These are phyloP conservation scores for Xylaria sp. DNA, from an alignment of 2,329 filamentous ascomycete species.

Conservation along the genomic window DNA sequence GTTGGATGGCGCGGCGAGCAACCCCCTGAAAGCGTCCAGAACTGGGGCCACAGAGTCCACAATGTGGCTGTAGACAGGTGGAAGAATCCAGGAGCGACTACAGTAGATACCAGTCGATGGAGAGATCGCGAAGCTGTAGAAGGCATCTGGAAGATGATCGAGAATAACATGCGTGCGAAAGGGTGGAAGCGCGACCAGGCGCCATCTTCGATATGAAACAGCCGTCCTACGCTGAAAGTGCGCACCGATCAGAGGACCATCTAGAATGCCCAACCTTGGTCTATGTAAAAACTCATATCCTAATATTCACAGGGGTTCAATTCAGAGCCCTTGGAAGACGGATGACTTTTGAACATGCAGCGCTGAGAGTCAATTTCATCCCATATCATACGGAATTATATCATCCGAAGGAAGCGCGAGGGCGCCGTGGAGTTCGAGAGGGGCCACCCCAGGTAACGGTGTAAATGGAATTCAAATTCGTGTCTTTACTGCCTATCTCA, in stretches of 20 bases:
- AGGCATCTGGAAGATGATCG: constrained; percentile 87
- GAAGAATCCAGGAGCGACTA: constrained; percentile 56
- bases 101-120: constrained; percentile 67
- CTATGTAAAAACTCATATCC: not conserved
- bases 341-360: not conserved
- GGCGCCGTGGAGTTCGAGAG: constrained; percentile 19
- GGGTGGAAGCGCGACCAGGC: constrained; percentile 81
- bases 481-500: not conserved
- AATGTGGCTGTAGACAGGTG: constrained; percentile 85
- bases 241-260: not conserved
- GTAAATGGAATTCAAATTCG: constrained; percentile 6
- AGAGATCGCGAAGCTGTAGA: constrained; percentile 93
- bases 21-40: constrained; percentile 75
- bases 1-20: constrained; percentile 90
- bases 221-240: not conserved
- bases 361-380: not conserved
- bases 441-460: constrained; percentile 8
- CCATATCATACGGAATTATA: constrained; percentile 1
- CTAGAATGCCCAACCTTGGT: not conserved
- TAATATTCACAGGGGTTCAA: not conserved
- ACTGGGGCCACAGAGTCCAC: constrained; percentile 85
- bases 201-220: constrained; percentile 55
- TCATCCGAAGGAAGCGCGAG: constrained; percentile 1
- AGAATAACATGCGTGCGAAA: constrained; percentile 82
- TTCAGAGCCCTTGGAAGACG: not conserved